A percentile compares a stretch with the other conserved stretches of the same genome.
Evolutionary conservation across 2,329 filamentous ascomycete species (phyloP).

Genomic region (Alternaria infectoria): DNA sequence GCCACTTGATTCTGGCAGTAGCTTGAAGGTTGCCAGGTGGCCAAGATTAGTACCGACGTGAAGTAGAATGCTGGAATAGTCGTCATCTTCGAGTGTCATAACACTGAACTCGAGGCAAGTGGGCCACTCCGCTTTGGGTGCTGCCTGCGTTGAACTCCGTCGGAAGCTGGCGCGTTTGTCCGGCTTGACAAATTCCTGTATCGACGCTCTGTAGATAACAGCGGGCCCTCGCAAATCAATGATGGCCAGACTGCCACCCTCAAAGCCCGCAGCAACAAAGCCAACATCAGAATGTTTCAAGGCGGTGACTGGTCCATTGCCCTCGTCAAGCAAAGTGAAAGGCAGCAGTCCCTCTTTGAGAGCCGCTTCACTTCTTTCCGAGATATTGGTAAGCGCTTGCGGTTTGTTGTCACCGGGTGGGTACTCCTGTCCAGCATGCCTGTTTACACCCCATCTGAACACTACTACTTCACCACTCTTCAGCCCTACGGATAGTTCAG

Average conservation of each 20-base stretch:
- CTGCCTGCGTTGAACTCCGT: conserved; percentile 58
- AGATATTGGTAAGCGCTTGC: conserved; percentile 72
- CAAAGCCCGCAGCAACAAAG: conserved; percentile 86
- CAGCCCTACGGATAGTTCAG: conserved; percentile 84
- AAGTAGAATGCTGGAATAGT: conserved; percentile 91
- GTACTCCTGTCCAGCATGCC: conserved; percentile 69
- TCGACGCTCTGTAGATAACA: conserved; percentile 76
- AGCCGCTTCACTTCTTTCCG: conserved; percentile 71
- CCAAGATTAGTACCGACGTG: conserved; percentile 89
- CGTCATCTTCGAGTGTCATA: conserved; percentile 90
- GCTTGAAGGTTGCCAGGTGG: conserved; percentile 86
- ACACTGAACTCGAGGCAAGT: conserved; percentile 85
- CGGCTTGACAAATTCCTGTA: conserved; percentile 76
- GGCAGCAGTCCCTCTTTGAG: conserved; percentile 84
- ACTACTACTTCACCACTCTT: conserved; percentile 82
- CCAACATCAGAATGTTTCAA: conserved; percentile 89
- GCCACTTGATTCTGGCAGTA: conserved; percentile 73
- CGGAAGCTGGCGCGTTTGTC: conserved; percentile 77
- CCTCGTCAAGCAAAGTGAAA: conserved; percentile 79
- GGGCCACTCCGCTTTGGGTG: conserved; percentile 70
- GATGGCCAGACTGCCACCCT: conserved; percentile 79
- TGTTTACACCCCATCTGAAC: conserved; percentile 87
- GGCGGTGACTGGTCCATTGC: conserved; percentile 79
- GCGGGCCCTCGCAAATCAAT: conserved; percentile 87
- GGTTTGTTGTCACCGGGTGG: conserved; percentile 57